Conservation (phyloP, 2,329 filamentous ascomycete genomes). For the Ophiostoma novo-ulmi region DNA sequence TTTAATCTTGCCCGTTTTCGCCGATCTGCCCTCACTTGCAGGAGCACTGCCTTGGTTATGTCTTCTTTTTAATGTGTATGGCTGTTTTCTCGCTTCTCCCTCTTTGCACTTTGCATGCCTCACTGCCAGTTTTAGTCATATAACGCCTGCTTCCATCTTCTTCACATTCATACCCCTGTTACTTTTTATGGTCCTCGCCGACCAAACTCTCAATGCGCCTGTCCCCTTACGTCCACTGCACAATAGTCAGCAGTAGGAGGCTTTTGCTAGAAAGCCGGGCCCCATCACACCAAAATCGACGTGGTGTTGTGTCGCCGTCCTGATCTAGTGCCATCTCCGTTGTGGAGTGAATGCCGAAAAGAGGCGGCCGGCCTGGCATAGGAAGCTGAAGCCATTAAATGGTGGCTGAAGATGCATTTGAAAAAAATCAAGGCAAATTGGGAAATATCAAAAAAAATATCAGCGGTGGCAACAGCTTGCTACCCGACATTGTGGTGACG, state of each 20-base stretch:
- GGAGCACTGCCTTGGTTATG: not conserved
- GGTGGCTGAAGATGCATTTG: too few species aligned
- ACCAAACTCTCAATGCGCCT: not conserved
- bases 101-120: not conserved
- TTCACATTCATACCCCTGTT: not conserved
- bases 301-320: not conserved
- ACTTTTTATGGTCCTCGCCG: slow-evolving; percentile 4
- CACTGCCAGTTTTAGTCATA: not conserved
- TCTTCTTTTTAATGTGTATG: not conserved
- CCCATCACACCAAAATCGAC: not conserved
- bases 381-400: not conserved
- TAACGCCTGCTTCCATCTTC: not conserved
- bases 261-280: not conserved
- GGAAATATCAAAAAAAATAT: not conserved
- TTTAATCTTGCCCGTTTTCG: not conserved
- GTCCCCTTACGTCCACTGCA: not conserved
- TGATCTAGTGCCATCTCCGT: not conserved
- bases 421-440: not conserved
- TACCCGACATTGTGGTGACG: slow-evolving; percentile 7
- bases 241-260: not conserved
- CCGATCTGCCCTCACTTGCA: slow-evolving; percentile 2
- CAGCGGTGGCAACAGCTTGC: not conserved
- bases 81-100: not conserved
- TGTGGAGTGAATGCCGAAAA: not conserved
- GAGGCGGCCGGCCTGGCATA: not conserved